These are phyloP conservation scores for Pulicaria dysenterica DNA, from an alignment of 129 eudicot genomes.

Conservation along the genomic window DNA sequence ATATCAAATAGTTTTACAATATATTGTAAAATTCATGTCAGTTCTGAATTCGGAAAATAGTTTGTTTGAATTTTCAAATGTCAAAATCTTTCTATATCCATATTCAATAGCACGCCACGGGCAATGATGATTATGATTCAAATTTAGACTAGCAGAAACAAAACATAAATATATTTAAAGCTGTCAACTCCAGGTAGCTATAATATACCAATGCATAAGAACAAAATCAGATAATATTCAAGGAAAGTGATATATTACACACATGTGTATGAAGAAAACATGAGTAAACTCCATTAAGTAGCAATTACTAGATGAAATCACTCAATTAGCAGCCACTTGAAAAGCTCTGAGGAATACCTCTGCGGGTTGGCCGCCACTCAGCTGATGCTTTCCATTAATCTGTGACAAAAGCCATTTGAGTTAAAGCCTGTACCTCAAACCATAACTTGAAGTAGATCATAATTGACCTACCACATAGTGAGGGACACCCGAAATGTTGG, in stretches of 20 bases:
- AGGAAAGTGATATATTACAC: conserved; percentile 11
- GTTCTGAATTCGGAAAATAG: neutral
- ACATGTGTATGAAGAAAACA: neutral
- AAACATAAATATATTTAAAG: conserved; percentile 13
- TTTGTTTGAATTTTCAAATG: conserved; percentile 7
- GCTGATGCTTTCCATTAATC: conserved; percentile 71
- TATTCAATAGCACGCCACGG: neutral
- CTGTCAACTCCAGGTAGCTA: neutral
- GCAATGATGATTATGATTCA: neutral
- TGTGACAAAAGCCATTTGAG: conserved; percentile 33
- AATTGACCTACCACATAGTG: conserved; percentile 65
- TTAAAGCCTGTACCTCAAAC: conserved; percentile 9
- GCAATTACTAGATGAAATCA: conserved; percentile 13
- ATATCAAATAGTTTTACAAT: neutral
- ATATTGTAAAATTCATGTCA: neutral
- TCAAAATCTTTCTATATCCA: neutral
- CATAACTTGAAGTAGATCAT: conserved; percentile 14
- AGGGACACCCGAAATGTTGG: conserved; percentile 75
- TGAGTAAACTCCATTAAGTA: neutral
- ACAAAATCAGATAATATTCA: conserved; percentile 19
- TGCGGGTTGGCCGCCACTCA: conserved; percentile 93
- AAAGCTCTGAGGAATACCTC: conserved; percentile 78
- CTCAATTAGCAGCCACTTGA: conserved; percentile 48
- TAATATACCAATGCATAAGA: conserved; percentile 13
- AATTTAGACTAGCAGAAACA: conserved; percentile 20